Evolutionary conservation across 176 grass and related monocot genomes (phyloP), one percentile per base, ranked within the genome.

Genomic region (Ensete glaucum): DNA sequence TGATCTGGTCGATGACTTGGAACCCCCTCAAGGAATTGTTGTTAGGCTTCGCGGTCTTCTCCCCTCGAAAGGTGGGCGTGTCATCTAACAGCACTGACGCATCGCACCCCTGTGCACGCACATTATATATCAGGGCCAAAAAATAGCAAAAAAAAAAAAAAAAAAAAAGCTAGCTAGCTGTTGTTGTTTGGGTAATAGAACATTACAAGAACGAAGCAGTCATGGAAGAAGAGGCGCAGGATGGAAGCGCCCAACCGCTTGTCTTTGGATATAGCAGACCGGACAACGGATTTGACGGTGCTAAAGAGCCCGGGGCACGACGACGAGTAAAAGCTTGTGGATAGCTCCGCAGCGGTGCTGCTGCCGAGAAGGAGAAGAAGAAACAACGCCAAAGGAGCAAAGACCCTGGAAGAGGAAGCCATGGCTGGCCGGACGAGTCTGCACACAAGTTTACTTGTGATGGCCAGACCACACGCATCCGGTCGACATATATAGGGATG

Each of bases 221-320:
- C 88, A 2, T 88, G 91, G 59, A 96, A 96, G 76, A 96, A 84
- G 83, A 96, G 91, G 27, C 91, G 83, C 9, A 96, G 86, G 16
- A 89, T 51, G 25, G 92, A 89, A 16, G 92, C 86, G 0, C 82
- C 86, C 77, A 89, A 79, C 7, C 88, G 8, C 12, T 50, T 84
- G 50, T 88, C 72, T 23, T 49, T 64, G 1, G 27, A 26, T 58
- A 91, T 75, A 26, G 57, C 81, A 15, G 54, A 72, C 53, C 80
- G 79, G 71, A 91, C 73, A 3, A 87, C 84, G 6, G 74, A 76
- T 19, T 49, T 64, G 58, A 89, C 86, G 7, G 85, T 50, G 14
- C 2, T 15, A 12, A 85, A 74, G 11, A 72, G 50, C 16, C 49
- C 62, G n/a, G 88, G 92, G 73, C 92, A 96, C 10, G 84, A 72